Evolutionary conservation across 805 yeast genomes (phyloP).

Genomic region (Aciculoconidium aculeatum): DNA sequence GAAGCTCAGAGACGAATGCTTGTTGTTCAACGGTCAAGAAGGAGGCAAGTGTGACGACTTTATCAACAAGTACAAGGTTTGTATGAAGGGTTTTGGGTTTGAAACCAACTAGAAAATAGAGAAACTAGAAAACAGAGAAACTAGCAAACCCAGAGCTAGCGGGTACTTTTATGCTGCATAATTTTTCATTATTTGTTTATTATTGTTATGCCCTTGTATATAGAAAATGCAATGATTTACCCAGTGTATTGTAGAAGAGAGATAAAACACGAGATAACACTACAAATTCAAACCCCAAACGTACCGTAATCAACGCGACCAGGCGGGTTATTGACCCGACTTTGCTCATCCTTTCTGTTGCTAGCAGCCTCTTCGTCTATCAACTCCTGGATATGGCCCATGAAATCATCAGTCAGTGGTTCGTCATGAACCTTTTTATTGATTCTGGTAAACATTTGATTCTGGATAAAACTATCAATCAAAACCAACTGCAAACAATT

Average conservation of each 20-base stretch:
- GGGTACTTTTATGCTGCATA: too few relatives aligned
- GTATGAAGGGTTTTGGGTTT: conserved; percentile 94
- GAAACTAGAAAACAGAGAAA: too few relatives aligned
- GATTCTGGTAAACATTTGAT: conserved; percentile 36
- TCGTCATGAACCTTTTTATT: conserved; percentile 16
- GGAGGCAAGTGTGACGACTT: conserved; percentile 72
- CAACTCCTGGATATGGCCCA: conserved; percentile 1
- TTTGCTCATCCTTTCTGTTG: too few relatives aligned
- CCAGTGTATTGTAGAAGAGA: too few relatives aligned
- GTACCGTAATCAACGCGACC: too few relatives aligned
- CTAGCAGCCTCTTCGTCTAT: conserved; percentile 1
- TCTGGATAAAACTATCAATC: conserved; percentile 68
- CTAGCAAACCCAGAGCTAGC: too few relatives aligned
- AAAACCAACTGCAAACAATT: conserved; percentile 69
- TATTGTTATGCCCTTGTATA: too few relatives aligned
- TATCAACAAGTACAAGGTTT: conserved; percentile 66
- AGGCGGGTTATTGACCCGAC: too few relatives aligned
- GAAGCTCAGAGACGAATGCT: conserved; percentile 78
- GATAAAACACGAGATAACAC: too few relatives aligned
- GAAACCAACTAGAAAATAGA: conserved; percentile 27
- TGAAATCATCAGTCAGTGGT: conserved; percentile 1
- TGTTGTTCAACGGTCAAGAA: conserved; percentile 77
- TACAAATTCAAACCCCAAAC: too few relatives aligned
- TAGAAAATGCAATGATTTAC: too few relatives aligned
- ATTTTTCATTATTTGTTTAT: too few relatives aligned